A percentile compares a stretch with the other conserved stretches of the same genome.
Conservation (phyloP, 192 early-diverging fungal species). For the Physocladia obscura region DNA sequence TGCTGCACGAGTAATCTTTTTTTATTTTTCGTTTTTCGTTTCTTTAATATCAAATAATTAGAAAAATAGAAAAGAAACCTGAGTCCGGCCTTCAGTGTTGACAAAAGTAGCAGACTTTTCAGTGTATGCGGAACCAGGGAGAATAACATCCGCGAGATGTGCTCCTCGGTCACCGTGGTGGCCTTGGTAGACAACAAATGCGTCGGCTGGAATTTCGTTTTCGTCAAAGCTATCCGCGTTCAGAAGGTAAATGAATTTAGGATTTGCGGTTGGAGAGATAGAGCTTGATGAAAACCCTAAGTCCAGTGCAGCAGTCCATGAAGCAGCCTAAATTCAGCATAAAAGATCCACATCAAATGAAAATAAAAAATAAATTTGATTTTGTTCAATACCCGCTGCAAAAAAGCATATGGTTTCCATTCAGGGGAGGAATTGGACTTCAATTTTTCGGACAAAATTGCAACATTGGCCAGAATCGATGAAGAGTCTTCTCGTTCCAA, state of each 20-base stretch:
- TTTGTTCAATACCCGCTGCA: constrained; percentile 78
- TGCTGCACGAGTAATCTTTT: constrained; percentile 89
- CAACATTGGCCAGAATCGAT: constrained; percentile 72
- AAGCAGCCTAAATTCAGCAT: constrained; percentile 60
- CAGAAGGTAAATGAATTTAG: constrained; percentile 87
- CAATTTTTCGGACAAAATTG: constrained; percentile 69
- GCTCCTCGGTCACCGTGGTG: constrained; percentile 98
- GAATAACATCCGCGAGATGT: constrained; percentile 89
- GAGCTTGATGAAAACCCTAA: constrained; percentile 77
- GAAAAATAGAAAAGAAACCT: too few relatives aligned
- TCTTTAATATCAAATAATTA: too few relatives aligned
- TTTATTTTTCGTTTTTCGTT: too few relatives aligned
- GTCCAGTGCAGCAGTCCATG: constrained; percentile 85
- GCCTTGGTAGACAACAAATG: constrained; percentile 99
- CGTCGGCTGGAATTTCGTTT: constrained; percentile 76
- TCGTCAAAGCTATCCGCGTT: constrained; percentile 84
- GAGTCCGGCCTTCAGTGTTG: constrained; percentile 95
- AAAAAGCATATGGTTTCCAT: constrained; percentile 90
- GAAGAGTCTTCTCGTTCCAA: constrained; percentile 73
- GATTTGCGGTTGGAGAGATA: constrained; percentile 40
- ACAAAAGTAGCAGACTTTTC: constrained; percentile 95
- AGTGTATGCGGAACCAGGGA: constrained; percentile 94
- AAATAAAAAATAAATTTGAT: constrained; percentile 3
- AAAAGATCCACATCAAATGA: constrained; percentile 3
- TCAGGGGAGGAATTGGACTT: constrained; percentile 65